Base-by-base conservation (phyloP, 768 basidiomycete species). In the Suillus plorans region DNA sequence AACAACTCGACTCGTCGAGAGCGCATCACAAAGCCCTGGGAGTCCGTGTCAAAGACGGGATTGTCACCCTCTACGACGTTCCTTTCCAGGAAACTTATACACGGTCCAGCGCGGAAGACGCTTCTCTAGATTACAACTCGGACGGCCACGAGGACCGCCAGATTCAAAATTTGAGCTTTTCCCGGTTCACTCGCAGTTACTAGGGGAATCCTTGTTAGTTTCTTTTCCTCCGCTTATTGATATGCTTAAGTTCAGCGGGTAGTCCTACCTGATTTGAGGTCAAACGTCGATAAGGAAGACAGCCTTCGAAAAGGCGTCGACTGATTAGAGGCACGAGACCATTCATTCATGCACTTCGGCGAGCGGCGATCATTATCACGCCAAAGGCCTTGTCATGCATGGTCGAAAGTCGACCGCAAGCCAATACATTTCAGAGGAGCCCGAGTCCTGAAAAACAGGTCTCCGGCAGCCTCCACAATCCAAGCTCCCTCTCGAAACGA, bases 181-280 rank as follows among this genome's bases (percentile, higher is more conserved):
- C 87, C 88, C 85, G 80, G 85, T 90, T 89, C 89, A 88, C 89
- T 89, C 85, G 86, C 88, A 86, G 89, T 87, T 89, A 89, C 89
- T 89, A 87, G 83, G 87, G 89, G 86, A 90, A 89, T 89, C 89
- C 88, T 88, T 85, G 89, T 89, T 90, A 89, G 87, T 90, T 90
- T 89, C 89, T 90, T 90, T 89, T 89, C 89, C 89, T 89, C 88
- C 85, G 85, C 89, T 90, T 89, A 89, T 88, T 90, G 86, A 89
- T 89, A 89, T 89, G 88, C 89, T 89, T 89, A 89, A 89, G 86
- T 89, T 89, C 86, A 88, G 88, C 84, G 85, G 87, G 89, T 89
- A 89, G 82, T 87, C 88, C 86, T 86, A 84, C 86, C 86, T 86
- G 87, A 89, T 88, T 85, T 87, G 88, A 89, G 88, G 86, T 86